Evolutionary conservation across 192 early-diverging fungal genomes (phyloP).

Genomic region (Backusella parvicylindrica): DNA sequence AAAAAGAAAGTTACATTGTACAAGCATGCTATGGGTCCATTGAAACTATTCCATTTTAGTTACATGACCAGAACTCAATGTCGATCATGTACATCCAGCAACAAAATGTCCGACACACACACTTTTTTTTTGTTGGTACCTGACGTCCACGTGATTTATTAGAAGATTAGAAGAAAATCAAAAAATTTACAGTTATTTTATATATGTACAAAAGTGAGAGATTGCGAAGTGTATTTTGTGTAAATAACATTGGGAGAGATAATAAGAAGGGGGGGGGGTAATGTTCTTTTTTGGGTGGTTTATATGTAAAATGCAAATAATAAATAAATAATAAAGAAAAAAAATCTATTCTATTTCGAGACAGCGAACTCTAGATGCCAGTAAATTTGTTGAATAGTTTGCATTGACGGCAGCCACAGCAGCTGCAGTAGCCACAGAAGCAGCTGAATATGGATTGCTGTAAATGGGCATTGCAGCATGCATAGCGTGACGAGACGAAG

Average conservation of each 20-base stretch:
- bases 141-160: background rate
- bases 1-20: slow-evolving; percentile 4
- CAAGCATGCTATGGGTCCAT: slow-evolving; percentile 1
- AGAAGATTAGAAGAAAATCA: background rate
- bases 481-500: slow-evolving; percentile 7
- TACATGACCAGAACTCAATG: background rate
- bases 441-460: background rate
- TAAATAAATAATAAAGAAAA: background rate
- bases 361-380: slow-evolving; percentile 10
- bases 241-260: background rate
- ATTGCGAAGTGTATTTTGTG: background rate
- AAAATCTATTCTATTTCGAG: slow-evolving; percentile 18
- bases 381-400: slow-evolving; percentile 14
- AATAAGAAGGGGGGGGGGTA: background rate
- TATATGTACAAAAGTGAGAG: background rate
- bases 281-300: background rate
- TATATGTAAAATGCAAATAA: background rate
- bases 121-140: background rate
- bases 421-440: slow-evolving; percentile 9
- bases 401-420: slow-evolving; percentile 9
- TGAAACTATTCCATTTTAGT: background rate
- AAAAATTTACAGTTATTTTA: background rate
- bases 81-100: background rate
- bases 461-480: background rate
- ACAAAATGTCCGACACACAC: background rate